Evolutionary conservation across 2,329 filamentous ascomycete species (phyloP), one percentile per base, ranked within the genome.

Genomic region (Xylariaceae sp.): DNA sequence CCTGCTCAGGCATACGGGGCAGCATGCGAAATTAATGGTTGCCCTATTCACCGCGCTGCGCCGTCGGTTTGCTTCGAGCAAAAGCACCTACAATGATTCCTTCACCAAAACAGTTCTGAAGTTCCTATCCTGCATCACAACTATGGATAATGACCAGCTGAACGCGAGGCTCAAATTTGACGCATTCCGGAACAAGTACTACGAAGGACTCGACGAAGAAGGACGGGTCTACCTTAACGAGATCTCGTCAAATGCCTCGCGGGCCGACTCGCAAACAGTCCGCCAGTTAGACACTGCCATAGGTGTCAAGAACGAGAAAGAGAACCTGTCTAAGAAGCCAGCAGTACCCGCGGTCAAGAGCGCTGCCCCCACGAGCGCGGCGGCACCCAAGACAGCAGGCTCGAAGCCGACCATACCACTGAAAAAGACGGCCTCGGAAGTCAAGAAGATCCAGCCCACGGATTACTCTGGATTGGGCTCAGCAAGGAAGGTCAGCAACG

Each of bases 161-260:
- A 60, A 77, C 26, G 72, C 78, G 43, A 77, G 72, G 39, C 72
- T 77, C 25, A 83, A 83, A 49, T 72, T 87, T 36, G 70, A 75
- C 37, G 76, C 72, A 35, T 71, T 83, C 12, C 67, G 77, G 25
- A 75, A 75, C 40, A 77, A 76, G 47, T 80, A 76, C 17, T 78
- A 83, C 47, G 80, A 80, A 46, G 68, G 67, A 4, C 60, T 80
- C 29, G 73, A 81, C 4, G 67, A 70, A 22, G 68, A 78, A 19
- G 63, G 64, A n/a, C 54, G 65, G 31, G 64, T 53, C 36, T 69
- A 67, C 36, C 58, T 66, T 2, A 61, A 68, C 14, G 19, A 43
- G 39, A 63, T 65, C 19, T 46, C 51, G 18, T 43, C 47, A 5
- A 58, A 54, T 21, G 52, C 49, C 32, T 32, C 46, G 26, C 35